Evolutionary conservation across 352 stramenopile species (phyloP), one percentile per base, ranked within the genome.

Genomic region (Phytophthora hibernalis): DNA sequence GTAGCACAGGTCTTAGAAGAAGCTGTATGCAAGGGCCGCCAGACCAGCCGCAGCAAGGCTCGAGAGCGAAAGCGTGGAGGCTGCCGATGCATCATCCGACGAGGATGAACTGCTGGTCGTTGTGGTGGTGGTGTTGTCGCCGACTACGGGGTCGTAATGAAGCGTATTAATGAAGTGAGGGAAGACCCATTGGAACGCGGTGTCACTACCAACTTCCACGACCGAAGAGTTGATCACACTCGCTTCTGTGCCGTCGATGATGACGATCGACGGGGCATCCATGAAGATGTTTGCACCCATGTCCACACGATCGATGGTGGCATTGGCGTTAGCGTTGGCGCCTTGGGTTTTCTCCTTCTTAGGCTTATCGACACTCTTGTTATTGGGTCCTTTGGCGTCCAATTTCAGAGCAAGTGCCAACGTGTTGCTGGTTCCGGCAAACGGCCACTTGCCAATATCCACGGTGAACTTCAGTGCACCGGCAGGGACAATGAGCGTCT

Each of bases 121-220:
- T 1, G 22, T 65, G 1, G 42, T 53, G n/a, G 38, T 58, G n/a
- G 26, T 37, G 28, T 18, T 66, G 13, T 72, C 56, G 5, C 76
- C 74, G n/a, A 80, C 56, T 8, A 88, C 79, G 2, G 79, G 79
- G 43, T 88, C 79, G 70, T 88, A 88, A 65, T 78, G 76, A 13
- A 88, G 50, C n/a, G 44, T 76, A 8, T 59, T 52, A 1, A 12
- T 60, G 51, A 82, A 88, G 12, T 28, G 49, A 40, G 79, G 70
- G 57, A 88, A 84, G 18, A 74, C 59, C 77, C 74, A 85, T 20
- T 76, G 45, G 38, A 77, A 80, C 38, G 78, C 58, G 1, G 60
- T 54, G 11, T 45, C 57, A 20, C 31, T 40, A n/a, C 9, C 59
- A 3, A 40, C 50, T 5, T 22, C 33, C 2, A 72, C 50, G 20